Evolutionary conservation across 805 yeast species (phyloP), one percentile per base, ranked within the genome.

Genomic region (Myxozyma monticola): DNA sequence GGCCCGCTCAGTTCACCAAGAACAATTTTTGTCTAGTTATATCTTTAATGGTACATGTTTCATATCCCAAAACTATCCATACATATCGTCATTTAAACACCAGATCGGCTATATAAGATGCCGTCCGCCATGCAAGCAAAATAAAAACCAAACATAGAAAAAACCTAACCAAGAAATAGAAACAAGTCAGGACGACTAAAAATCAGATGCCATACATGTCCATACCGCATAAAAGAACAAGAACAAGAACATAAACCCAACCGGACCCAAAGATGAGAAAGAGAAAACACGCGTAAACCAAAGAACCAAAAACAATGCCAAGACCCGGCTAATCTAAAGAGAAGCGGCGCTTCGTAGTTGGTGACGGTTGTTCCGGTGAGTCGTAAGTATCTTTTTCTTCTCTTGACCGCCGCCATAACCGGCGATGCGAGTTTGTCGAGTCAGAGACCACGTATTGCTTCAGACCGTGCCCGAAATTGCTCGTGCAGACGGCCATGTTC

Each of bases 381-480:
- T 42, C 48, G 9, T 15, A 10, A 4, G 21, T 9, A 28, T 28
- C 31, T 10, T 28, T 14, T 28, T 14, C 9, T 28, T 9, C 14
- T 28, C 31, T 28, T 14, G 31, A 28, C 31, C 12, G n/a, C 12
- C 14, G 31, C 31, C 31, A 28, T 28, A 28, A 28, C 31, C 31
- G 14, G 14, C 31, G 9, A 28, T 28, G 31, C n/a, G 31, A 9
- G 31, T 14, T 28, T 15, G 39, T 21, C 5, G 44, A 33, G 12
- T 37, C 33, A 22, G 28, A 22, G 4, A 26, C 49, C 8, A 42
- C 41, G 38, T 49, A 52, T 9, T 45, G 56, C 49, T 59, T 62
- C 36, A 66, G 53, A 2, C 70, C 70, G 22, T 53, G 47, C 30
- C 55, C 55, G 50, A 67, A 68, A 42, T 65, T 65, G 20, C 28